Evolutionary conservation across 441 rosid species (phyloP).

Genomic region (Corymbia citriodora): DNA sequence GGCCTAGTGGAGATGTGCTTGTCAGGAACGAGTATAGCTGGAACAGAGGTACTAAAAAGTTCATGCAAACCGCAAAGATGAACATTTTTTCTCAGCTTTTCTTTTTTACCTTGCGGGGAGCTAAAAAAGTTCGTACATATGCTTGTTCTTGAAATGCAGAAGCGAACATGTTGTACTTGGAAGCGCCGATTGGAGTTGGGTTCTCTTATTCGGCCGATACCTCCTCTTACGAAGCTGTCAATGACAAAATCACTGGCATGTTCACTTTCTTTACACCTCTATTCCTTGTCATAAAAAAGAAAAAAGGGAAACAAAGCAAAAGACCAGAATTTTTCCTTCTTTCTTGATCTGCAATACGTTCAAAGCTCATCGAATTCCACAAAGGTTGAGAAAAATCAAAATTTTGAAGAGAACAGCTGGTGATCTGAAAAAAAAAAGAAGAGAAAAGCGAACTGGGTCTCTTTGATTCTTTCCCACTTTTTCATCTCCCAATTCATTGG

Average conservation of each 20-base stretch:
- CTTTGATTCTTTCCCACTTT: neutral
- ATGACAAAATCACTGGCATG: slow-evolving; percentile 77
- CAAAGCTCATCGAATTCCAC: neutral
- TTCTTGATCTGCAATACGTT: neutral
- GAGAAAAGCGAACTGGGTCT: neutral
- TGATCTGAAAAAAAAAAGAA: neutral
- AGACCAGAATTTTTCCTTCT: neutral
- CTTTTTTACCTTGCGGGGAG: neutral
- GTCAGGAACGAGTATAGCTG: slow-evolving; percentile 82
- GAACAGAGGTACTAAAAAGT: slow-evolving; percentile 51
- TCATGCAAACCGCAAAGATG: neutral
- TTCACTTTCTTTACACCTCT: neutral
- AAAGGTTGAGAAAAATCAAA: neutral
- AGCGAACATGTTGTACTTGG: slow-evolving; percentile 94
- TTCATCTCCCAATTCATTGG: neutral
- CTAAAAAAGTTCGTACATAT: neutral
- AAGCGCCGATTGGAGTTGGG: slow-evolving; percentile 95
- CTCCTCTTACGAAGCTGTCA: slow-evolving; percentile 59
- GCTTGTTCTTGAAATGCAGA: slow-evolving; percentile 37
- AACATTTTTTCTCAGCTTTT: neutral
- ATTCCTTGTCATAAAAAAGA: neutral
- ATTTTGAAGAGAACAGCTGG: neutral
- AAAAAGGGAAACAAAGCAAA: neutral
- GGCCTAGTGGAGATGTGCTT: slow-evolving; percentile 69
- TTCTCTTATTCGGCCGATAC: slow-evolving; percentile 83